These are phyloP conservation scores for Platanthera guangdongensis DNA, from an alignment of 106 monocot species.

Conservation along the genomic window DNA sequence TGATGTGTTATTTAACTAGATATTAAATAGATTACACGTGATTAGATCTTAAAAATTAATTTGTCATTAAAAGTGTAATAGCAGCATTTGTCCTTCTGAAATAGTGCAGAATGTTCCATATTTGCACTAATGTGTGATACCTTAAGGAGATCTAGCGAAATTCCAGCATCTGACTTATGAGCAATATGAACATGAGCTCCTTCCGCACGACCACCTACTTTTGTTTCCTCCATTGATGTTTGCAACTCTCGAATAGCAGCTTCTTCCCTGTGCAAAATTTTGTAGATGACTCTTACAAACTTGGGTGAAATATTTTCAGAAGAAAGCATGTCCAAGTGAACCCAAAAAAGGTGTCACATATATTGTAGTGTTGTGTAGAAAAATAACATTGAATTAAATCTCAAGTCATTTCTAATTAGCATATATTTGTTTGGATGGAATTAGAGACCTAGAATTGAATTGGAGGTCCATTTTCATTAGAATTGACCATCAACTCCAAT, in stretches of 20 bases:
- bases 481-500: too few species aligned
- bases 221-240: slow-evolving; percentile 61
- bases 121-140: slow-evolving; percentile 14
- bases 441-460: too few species aligned
- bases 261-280: slow-evolving; percentile 54
- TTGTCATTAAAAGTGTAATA: too few species aligned
- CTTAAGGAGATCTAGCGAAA: slow-evolving; percentile 87
- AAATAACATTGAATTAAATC: too few species aligned
- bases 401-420: too few species aligned
- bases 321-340: neutral
- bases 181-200: slow-evolving; percentile 97
- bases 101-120: neutral
- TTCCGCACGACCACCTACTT: slow-evolving; percentile 51
- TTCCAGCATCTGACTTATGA: slow-evolving; percentile 83
- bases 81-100: too few species aligned
- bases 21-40: too few species aligned
- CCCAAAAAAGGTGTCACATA: neutral
- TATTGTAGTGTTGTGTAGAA: too few species aligned
- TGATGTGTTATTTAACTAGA: too few species aligned
- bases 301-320: neutral
- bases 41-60: too few species aligned
- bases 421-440: too few species aligned
- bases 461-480: too few species aligned
- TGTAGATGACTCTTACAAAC: neutral
- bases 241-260: slow-evolving; percentile 71